phyloP scores from a whole-genome alignment of 768 basidiomycete genomes.

The Hypholoma sublateritium region DNA sequence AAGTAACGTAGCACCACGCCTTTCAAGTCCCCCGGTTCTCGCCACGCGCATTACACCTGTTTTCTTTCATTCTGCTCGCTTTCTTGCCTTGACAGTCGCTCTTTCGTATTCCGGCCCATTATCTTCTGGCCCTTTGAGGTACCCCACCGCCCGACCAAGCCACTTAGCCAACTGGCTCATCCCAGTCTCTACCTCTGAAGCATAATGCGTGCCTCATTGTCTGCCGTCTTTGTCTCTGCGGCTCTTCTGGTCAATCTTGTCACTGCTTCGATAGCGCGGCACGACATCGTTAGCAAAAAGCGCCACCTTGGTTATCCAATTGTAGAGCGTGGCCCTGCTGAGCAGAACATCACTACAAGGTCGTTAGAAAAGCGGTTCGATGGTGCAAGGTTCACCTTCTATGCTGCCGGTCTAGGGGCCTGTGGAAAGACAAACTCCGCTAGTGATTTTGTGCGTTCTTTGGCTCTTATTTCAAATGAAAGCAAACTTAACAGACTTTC shows the following conservation, averaged over 20 bases:
- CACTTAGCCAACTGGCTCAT: not conserved
- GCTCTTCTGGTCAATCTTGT: conserved; percentile 8
- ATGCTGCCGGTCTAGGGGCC: conserved; percentile 37
- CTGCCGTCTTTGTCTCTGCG: conserved; percentile 11
- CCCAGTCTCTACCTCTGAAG: not conserved
- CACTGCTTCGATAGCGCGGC: conserved; percentile 5
- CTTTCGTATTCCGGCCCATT: conserved; percentile 9
- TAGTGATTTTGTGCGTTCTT: conserved; percentile 27
- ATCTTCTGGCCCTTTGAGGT: not conserved
- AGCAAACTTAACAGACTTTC: not conserved
- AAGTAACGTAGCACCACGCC: conserved; percentile 1
- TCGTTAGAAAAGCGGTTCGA: conserved; percentile 39
- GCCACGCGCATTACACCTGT: conserved; percentile 19
- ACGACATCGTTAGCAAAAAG: conserved; percentile 1
- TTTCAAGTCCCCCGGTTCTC: not conserved
- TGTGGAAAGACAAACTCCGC: conserved; percentile 27
- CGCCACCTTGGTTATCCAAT: conserved; percentile 3
- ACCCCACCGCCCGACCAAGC: too few species aligned
- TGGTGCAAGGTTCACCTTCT: conserved; percentile 53
- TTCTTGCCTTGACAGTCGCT: conserved; percentile 7
- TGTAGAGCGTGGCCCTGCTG: not conserved
- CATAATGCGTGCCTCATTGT: conserved; percentile 8
- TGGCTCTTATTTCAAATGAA: not conserved
- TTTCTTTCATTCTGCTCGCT: conserved; percentile 9
- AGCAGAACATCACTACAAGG: conserved; percentile 17